Conservation (phyloP, 495 filamentous ascomycete genomes). For the Aspergillus affinis region DNA sequence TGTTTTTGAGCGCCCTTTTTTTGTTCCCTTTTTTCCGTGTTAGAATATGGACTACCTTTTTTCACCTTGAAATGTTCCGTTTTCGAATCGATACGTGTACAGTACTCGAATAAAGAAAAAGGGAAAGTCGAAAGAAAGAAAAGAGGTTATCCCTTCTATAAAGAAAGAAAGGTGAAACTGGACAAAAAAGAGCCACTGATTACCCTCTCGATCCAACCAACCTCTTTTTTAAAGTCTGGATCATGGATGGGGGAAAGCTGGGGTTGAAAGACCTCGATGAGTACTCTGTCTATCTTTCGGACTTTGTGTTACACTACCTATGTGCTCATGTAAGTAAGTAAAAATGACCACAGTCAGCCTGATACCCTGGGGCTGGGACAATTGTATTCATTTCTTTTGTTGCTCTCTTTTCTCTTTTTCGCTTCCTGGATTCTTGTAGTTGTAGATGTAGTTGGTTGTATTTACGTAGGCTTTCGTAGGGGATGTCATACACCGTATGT, state of each 20-base stretch:
- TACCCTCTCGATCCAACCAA: slow-evolving; percentile 12
- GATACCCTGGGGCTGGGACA: slow-evolving; percentile 34
- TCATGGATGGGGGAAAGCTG: slow-evolving; percentile 14
- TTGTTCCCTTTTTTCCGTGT: slow-evolving; percentile 32
- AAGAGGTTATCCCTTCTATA: slow-evolving; percentile 11
- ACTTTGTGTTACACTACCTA: slow-evolving; percentile 45
- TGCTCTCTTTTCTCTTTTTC: slow-evolving; percentile 8
- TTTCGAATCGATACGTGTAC: slow-evolving; percentile 47
- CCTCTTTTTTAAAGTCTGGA: slow-evolving; percentile 30
- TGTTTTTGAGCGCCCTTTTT: slow-evolving; percentile 38
- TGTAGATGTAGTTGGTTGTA: not conserved
- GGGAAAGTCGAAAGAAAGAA: slow-evolving; percentile 33
- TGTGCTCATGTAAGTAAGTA: slow-evolving; percentile 50
- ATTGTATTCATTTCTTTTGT: slow-evolving; percentile 45
- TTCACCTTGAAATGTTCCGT: slow-evolving; percentile 34
- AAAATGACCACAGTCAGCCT: slow-evolving; percentile 38
- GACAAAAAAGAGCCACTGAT: slow-evolving; percentile 22
- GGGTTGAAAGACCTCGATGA: slow-evolving; percentile 19
- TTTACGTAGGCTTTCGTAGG: too few relatives aligned
- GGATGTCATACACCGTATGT: too few relatives aligned
- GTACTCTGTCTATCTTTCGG: too few relatives aligned
- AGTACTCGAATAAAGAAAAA: slow-evolving; percentile 47
- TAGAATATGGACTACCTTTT: slow-evolving; percentile 32
- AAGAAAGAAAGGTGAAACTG: slow-evolving; percentile 18
- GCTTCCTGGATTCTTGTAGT: not conserved